Evolutionary conservation across 2,329 filamentous ascomycete species (phyloP), one percentile per base, ranked within the genome.

Genomic region (Arthrobotrys megalospora): DNA sequence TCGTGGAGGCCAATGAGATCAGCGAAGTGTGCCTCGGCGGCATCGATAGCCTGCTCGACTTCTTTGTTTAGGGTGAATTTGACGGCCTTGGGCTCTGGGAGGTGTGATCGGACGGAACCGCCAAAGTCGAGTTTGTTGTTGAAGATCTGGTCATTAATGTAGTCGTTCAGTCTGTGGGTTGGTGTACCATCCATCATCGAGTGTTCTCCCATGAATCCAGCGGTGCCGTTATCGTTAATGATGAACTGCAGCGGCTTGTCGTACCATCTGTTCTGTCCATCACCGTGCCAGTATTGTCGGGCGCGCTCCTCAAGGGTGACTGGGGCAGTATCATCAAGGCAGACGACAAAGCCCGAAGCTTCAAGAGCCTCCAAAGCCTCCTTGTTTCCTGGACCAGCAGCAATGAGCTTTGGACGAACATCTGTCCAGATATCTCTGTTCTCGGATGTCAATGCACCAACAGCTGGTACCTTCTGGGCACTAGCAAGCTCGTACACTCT

Each of bases 101-200:
- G 89, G 85, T 92, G 90, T 53, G 93, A 94, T 82, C 96, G 93
- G 78, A 97, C 85, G 43, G 87, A 86, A 84, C 94, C 89, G 77
- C 91, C 92, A 83, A 97, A 93, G 85, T 97, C 94, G 76, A 99
- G 90, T 84, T 96, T 96, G 86, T 97, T 95, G 86, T 91, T 91
- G 86, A 97, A 94, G 85, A 98, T 97, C 83, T 93, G 89, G 84
- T 92, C 90, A 86, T 95, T 96, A 83, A 96, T 89, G 83, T 94
- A 96, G 88, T 99, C 96, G 85, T 97, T 99, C 14, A 99, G 89
- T 52, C 96, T 92, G 86, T 98, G 96, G 1, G 96, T 99, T 0
- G 96, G 94, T 6, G 96, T 99, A 80, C 96, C 96, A 84, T 99
- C 96, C 96, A 99, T 99, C 96, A 99, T 98, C 82, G 93, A 96